Percentiles rank a stretch among this genome's conserved stretches.
Evolutionary conservation across 2,329 filamentous ascomycete genomes (phyloP).

Genomic region (Talaromyces pinophilus): DNA sequence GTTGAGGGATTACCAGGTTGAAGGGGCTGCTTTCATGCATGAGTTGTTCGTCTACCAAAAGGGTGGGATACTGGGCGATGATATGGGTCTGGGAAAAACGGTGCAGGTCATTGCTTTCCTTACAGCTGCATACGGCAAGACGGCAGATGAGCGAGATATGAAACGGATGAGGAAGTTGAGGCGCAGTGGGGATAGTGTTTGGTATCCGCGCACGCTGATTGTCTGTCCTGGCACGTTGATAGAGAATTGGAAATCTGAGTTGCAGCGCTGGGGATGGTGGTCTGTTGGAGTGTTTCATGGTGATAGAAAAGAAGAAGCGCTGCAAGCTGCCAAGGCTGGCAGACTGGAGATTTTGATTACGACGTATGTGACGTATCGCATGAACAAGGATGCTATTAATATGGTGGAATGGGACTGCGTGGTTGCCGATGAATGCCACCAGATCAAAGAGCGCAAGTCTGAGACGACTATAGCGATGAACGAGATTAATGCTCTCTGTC

Average conservation of each 20-base stretch:
- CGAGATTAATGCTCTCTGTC: constrained; percentile 84
- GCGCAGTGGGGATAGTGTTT: constrained; percentile 57
- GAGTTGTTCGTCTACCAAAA: constrained; percentile 86
- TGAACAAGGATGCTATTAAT: constrained; percentile 76
- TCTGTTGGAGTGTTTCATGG: constrained; percentile 82
- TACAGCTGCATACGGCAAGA: constrained; percentile 90
- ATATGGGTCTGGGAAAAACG: constrained; percentile 97
- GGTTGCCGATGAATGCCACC: constrained; percentile 91
- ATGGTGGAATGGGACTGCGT: constrained; percentile 89
- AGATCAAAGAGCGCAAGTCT: constrained; percentile 76
- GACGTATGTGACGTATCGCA: constrained; percentile 84
- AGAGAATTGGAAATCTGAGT: constrained; percentile 85
- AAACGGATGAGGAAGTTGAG: constrained; percentile 88
- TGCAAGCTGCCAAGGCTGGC: constrained; percentile 72
- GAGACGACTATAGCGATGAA: constrained; percentile 85
- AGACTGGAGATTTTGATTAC: constrained; percentile 89
- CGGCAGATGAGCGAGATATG: constrained; percentile 78
- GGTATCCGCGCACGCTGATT: constrained; percentile 84
- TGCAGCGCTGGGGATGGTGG: constrained; percentile 95
- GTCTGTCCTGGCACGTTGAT: constrained; percentile 88
- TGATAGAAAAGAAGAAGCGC: constrained; percentile 65
- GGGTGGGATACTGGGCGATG: constrained; percentile 88
- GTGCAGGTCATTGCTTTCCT: constrained; percentile 94
- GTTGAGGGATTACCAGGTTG: constrained; percentile 85
- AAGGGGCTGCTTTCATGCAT: constrained; percentile 82